phyloP scores from a whole-genome alignment of 1,284 basidiomycete species.

The Fomes fomentarius region DNA sequence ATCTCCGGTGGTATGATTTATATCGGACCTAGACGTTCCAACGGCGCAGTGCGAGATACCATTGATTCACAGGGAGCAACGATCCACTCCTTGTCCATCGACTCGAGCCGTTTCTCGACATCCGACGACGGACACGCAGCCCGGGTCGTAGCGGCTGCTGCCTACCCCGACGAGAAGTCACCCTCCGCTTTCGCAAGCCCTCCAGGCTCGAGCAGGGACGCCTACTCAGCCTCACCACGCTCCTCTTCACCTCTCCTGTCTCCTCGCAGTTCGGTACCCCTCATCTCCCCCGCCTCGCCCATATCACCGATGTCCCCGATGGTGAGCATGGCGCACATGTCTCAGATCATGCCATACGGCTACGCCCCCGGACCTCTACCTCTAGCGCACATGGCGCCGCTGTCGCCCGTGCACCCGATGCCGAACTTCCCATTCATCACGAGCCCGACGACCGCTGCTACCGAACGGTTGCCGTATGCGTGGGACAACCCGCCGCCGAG shows the following conservation, averaged over 20 bases:
- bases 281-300: neutral
- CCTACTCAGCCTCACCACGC: neutral
- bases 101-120: neutral
- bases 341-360: neutral
- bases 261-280: neutral
- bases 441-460: slow-evolving; percentile 4
- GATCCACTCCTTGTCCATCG: neutral
- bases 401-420: neutral
- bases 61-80: neutral
- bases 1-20: neutral
- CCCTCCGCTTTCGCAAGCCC: neutral
- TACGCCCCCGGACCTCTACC: neutral
- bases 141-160: neutral
- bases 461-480: neutral
- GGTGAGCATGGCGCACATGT: neutral
- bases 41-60: too few relatives aligned
- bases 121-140: neutral
- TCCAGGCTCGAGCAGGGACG: neutral
- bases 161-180: neutral
- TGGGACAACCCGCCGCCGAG: slow-evolving; percentile 17
- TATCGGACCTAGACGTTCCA: too few relatives aligned
- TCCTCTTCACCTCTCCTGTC: neutral
- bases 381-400: neutral
- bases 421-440: neutral
- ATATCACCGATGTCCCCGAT: neutral